phyloP scores from a whole-genome alignment of 805 yeast species.

The Yamadazyma olivae region DNA sequence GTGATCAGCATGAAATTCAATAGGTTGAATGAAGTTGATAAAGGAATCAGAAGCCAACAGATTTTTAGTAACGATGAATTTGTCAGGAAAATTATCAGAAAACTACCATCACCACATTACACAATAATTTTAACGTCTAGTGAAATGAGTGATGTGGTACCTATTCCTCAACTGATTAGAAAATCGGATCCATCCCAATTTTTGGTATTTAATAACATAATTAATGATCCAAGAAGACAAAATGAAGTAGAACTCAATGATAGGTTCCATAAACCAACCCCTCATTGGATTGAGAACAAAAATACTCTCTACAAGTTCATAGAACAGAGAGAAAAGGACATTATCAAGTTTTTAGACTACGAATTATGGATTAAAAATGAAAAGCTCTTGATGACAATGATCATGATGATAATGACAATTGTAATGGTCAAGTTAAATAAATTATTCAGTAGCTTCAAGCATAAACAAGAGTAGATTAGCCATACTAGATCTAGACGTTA shows the following conservation, averaged over 20 bases:
- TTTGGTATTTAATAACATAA: conserved; percentile 55
- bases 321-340: conserved; percentile 25
- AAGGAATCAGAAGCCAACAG: conserved; percentile 10
- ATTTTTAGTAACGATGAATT: conserved; percentile 43
- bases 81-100: conserved; percentile 56
- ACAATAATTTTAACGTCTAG: conserved; percentile 54
- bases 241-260: conserved; percentile 56
- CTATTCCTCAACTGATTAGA: conserved; percentile 28
- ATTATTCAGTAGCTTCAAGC: conserved; percentile 1
- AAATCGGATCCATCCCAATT: conserved; percentile 27
- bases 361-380: conserved; percentile 53
- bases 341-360: conserved; percentile 39
- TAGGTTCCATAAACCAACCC: conserved; percentile 27
- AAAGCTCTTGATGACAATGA: conserved; percentile 38
- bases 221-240: conserved; percentile 48
- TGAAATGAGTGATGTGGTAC: conserved; percentile 21
- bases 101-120: conserved; percentile 71
- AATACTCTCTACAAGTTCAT: conserved; percentile 31
- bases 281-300: conserved; percentile 22
- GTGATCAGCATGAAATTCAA: conserved; percentile 59
- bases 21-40: conserved; percentile 30
- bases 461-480: too few species aligned
- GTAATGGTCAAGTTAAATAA: conserved; percentile 6
- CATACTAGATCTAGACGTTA: too few species aligned
- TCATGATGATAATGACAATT: conserved; percentile 20